Evolutionary conservation across 2,329 filamentous ascomycete species (phyloP), one percentile per base, ranked within the genome.

Genomic region (Ceratocystis destructans): DNA sequence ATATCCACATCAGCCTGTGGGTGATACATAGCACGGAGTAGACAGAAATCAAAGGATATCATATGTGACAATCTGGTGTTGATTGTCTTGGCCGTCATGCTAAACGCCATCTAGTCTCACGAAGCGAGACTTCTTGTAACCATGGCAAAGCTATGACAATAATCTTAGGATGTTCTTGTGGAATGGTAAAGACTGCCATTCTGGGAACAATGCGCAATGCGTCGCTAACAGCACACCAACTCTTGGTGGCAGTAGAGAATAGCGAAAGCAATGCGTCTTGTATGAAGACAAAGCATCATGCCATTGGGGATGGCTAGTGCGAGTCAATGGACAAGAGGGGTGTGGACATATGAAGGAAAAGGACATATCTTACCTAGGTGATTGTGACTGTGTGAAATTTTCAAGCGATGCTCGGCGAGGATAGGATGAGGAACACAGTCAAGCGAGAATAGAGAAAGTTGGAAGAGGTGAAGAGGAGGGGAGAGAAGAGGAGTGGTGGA

Each of bases 401-500:
- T 33, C 12, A 57, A 15, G 53, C 53, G 53, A 33, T n/a, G 53
- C 53, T 48, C 37, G 31, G 22, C 17, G 64, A 69, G 68, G 70
- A 68, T 69, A 64, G 61, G 45, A 50, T 41, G n/a, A 61, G 66
- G 68, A 66, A 67, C 62, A 48, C 50, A 48, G 45, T 22, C 48
- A n/a, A 59, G 31, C 31, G 41, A 59, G 46, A 59, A 45, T 22
- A 66, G 57, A 69, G 64, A 61, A 20, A 61, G 62, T 61, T 61
- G 44, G 41, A 25, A 59, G 69, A 67, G 64, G 69, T 70, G 70
- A 69, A 71, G 63, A 68, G 64, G 70, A 70, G 71, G 72, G 63
- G 57, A 66, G 63, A 68, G 65, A 69, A 66, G 69, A 68, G 64
- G 70, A 69, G 68, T 67, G 37, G 68, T 69, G 67, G 65, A 66